Evolutionary conservation across 2,329 filamentous ascomycete genomes (phyloP).

Genomic region (Cadophora gregata): DNA sequence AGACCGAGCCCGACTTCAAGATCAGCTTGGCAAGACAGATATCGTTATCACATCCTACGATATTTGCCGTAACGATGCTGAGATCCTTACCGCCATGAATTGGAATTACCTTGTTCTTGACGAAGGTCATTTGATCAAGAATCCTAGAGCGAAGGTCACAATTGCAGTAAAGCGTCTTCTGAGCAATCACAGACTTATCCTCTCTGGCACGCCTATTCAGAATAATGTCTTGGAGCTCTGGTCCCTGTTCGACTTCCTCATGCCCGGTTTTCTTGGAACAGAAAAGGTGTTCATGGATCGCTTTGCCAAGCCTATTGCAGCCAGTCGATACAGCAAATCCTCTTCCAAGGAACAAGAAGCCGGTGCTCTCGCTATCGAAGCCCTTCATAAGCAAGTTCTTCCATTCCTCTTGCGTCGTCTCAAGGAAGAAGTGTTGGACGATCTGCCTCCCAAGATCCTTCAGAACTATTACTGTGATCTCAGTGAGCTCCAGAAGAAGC

Average conservation of each 20-base stretch:
- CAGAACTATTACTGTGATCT: conserved; percentile 99
- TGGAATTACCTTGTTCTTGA: conserved; percentile 99
- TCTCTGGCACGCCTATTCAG: conserved; percentile 96
- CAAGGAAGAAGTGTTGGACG: conserved; percentile 96
- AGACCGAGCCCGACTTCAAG: conserved; percentile 75
- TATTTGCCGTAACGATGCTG: conserved; percentile 95
- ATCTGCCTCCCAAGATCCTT: conserved; percentile 95
- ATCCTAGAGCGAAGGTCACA: conserved; percentile 95
- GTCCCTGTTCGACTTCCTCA: conserved; percentile 98
- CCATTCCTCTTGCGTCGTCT: conserved; percentile 94
- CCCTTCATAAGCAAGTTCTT: conserved; percentile 96
- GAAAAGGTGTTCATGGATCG: conserved; percentile 95
- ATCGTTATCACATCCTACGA: conserved; percentile 98
- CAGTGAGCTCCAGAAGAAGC: conserved; percentile 89
- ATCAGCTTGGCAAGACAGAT: conserved; percentile 77
- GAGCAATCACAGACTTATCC: conserved; percentile 93
- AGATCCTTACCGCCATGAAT: conserved; percentile 78
- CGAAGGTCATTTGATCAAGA: conserved; percentile 98
- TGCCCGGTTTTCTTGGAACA: conserved; percentile 95
- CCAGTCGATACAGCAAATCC: conserved; percentile 93
- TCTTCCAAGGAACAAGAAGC: conserved; percentile 98
- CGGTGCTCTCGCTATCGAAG: conserved; percentile 93
- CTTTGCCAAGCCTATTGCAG: conserved; percentile 88
- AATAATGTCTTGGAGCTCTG: conserved; percentile 97
- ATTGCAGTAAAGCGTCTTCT: conserved; percentile 87